Conservation (phyloP, 192 early-diverging fungal species). For the Mortierella alpina region DNA sequence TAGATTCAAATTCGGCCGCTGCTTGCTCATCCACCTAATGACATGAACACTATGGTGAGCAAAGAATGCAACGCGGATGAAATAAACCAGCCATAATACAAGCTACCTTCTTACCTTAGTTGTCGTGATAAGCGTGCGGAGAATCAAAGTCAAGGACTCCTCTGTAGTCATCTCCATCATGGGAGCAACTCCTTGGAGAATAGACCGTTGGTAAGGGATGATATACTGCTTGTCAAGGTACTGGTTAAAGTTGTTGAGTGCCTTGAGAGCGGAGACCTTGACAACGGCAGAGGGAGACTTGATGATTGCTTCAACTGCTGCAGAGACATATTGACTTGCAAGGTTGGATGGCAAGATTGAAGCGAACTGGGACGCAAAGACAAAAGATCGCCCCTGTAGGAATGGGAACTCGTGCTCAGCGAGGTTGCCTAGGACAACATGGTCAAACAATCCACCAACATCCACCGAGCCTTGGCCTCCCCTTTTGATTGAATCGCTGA, state of each 20-base stretch:
- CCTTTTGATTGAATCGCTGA: conserved; percentile 64
- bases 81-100: background rate
- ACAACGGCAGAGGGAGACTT: conserved; percentile 67
- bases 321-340: conserved; percentile 76
- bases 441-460: conserved; percentile 81
- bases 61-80: background rate
- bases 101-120: conserved; percentile 74
- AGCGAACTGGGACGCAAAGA: conserved; percentile 87
- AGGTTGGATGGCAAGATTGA: conserved; percentile 74
- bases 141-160: conserved; percentile 71
- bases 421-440: conserved; percentile 81
- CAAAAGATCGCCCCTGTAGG: conserved; percentile 90
- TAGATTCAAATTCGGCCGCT: conserved; percentile 78
- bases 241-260: conserved; percentile 70
- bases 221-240: conserved; percentile 63
- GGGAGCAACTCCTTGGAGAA: conserved; percentile 69
- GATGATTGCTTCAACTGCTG: conserved; percentile 79
- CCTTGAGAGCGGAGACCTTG: conserved; percentile 76
- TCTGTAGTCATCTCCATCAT: conserved; percentile 71
- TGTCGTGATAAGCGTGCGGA: conserved; percentile 72
- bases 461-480: conserved; percentile 66
- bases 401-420: conserved; percentile 74
- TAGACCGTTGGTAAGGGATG: conserved; percentile 64
- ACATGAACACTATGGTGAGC: background rate
- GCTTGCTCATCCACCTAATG: conserved; percentile 72